Evolutionary conservation across 495 filamentous ascomycete genomes (phyloP), one percentile per base, ranked within the genome.

Genomic region (Trichoderma gamsii): DNA sequence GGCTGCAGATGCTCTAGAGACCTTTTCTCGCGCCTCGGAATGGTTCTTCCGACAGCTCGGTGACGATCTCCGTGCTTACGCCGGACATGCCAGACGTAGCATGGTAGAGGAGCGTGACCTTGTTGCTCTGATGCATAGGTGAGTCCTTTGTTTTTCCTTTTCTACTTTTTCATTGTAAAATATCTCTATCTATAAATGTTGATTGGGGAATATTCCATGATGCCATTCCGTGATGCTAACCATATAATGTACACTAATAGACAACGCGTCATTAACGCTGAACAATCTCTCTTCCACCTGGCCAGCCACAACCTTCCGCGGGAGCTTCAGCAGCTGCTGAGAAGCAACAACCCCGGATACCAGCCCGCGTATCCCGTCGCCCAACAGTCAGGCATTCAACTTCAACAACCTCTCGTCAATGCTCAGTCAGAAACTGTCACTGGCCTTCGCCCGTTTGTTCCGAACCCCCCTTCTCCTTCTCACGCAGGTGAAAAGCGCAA

Each of bases 41-140:
- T 92, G 90, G 87, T 97, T 92, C 77, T 96, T 96, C 73, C 89
- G 94, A 72, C 93, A 96, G 75, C 80, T 88, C 16, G 85, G 90
- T 67, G 90, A 91, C 29, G 91, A 96, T 72, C 79, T 97, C 69
- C 85, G 84, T 4, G 87, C 83, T 2, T 97, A 93, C 77, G 89
- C 93, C 11, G 82, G 88, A 64, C 93, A 97, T 76, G 92, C 90
- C 4, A 87, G 88, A 38, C 85, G 93, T 51, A 93, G 89, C 76
- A 92, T 87, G 4, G 93, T 97, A 73, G 89, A 95, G 66, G 92
- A 96, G 73, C 87, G 81, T 66, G 93, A 97, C 76, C 86, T 94
- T 72, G 79, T 91, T 69, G 87, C 90, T 66, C 76, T 96, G 67
- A 89, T 97, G 87, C 87, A 84, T 78, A 90, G 91, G 93, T 89